Base-by-base conservation (phyloP, 805 yeast genomes). In the Ogataea paraovalis region DNA sequence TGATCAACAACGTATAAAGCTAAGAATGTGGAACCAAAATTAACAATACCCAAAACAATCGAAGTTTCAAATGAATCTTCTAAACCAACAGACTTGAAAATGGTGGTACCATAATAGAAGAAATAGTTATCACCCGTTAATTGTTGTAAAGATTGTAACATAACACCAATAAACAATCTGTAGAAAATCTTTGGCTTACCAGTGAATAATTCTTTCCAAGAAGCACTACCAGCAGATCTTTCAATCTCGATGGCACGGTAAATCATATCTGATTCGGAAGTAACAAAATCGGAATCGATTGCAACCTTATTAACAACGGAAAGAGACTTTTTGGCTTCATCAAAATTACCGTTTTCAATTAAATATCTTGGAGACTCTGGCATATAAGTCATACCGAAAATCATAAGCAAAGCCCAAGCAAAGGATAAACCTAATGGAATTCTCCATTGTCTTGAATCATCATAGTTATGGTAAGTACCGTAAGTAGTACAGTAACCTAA, bases 341-440 rank as follows among this genome's bases (percentile, higher is more conserved):
- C 83, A 34, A 71, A 52, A 48, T 66, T 72, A 40, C 67, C 69
- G 50, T 69, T 68, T 64, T 76, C 80, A 51, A 80, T 71, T 66
- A 83, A 73, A 68, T 62, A 83, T 60, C 85, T 70, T 53, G 89
- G 86, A 32, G 87, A 80, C 67, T 83, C 89, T 30, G 89, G 88
- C 76, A 82, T 80, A 53, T 72, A 70, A 23, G 72, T 50, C 80
- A 76, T 75, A 61, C 79, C 83, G 21, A 60, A 51, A 40, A 74
- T 67, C 71, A 78, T 70, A 37, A 77, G 57, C 43, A 68, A 57
- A 58, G 80, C 77, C 84, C 85, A 71, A 59, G 70, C 76, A 54
- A 73, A 74, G 58, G 76, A 73, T 43, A 68, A 51, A 55, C 71
- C 72, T 57, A 83, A 68, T 46, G 88, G 88, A 54, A 81, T 75